Evolutionary conservation across 495 filamentous ascomycete genomes (phyloP), one percentile per base, ranked within the genome.

Genomic region (Xylaria flabelliformis): DNA sequence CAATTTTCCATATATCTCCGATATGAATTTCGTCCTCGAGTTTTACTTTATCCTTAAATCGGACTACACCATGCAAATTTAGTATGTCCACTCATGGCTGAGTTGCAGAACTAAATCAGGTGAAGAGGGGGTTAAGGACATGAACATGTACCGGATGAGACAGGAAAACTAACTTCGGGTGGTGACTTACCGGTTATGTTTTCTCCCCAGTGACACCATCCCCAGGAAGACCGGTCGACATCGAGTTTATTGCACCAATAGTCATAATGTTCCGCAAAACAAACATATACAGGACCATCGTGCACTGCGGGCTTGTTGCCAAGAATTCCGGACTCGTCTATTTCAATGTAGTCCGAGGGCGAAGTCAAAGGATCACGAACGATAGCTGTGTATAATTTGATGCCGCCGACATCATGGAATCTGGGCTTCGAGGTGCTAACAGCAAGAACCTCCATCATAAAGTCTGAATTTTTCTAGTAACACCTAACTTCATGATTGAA

Each of bases 1-100:
- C 69, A 50, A 71, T 64, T 32, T 34, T 71, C 69, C 69, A 71
- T 19, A 71, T 64, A 32, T 71, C 69, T 32, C 69, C 69, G 8
- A 71, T 34, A 24, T 64, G 59, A 3, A 71, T 71, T 17, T 71
- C 59, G 12, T 71, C 58, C 24, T 71, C 69, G 19, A 71, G 46
- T 24, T 24, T 6, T 24, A 44, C 59, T 64, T 71, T 44, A 41
- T 50, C 13, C 46, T 50, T 71, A 10, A 61, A 71, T 32, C 69
- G 58, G 15, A 71, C 62, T 65, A 59, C 15, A 46, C 39, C 7
- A 15, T 55, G 24, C 46, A n/a, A 2, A 10, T 58, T 61, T 8
- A 59, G 53, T 36, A 48, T 17, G 36, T 58, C n/a, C 10, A 10
- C 50, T 10, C n/a, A 8, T 36, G 19, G 24, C 15, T 36, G n/a